Percentiles rank a stretch among this genome's conserved stretches.
Evolutionary conservation across 768 basidiomycete species (phyloP).

Genomic region (Mycena polygramma): DNA sequence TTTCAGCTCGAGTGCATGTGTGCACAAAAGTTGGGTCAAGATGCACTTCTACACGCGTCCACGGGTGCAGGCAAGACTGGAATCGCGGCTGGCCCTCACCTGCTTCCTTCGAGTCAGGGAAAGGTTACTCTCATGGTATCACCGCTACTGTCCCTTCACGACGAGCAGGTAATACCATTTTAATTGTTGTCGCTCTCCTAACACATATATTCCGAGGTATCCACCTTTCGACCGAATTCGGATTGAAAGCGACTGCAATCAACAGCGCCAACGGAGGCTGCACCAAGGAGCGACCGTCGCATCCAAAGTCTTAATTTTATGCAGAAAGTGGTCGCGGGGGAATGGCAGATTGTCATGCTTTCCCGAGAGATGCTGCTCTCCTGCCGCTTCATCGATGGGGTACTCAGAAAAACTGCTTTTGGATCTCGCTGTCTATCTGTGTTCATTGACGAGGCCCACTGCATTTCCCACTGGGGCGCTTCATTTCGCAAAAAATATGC

Average conservation of each 20-base stretch:
- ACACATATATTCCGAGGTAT: too few species aligned
- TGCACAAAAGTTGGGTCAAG: background rate
- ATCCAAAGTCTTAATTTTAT: too few species aligned
- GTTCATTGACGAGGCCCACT: constrained; percentile 49
- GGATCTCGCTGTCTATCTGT: constrained; percentile 18
- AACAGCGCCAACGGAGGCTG: constrained; percentile 23
- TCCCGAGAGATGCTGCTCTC: constrained; percentile 24
- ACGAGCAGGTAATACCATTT: constrained; percentile 15
- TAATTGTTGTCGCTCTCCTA: background rate
- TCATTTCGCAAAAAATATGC: constrained; percentile 49
- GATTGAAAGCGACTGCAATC: constrained; percentile 17
- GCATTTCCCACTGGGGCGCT: constrained; percentile 52
- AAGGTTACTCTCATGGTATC: constrained; percentile 18
- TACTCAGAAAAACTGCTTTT: constrained; percentile 18
- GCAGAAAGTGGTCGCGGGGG: constrained; percentile 5
- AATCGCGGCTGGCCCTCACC: constrained; percentile 25
- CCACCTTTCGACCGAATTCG: constrained; percentile 18
- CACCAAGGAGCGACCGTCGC: too few species aligned
- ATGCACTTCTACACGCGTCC: constrained; percentile 9
- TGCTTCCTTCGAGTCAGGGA: constrained; percentile 23
- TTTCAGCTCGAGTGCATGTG: constrained; percentile 17
- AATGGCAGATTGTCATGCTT: constrained; percentile 16
- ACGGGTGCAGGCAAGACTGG: constrained; percentile 28
- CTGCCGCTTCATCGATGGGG: constrained; percentile 21
- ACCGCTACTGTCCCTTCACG: constrained; percentile 19